Percentiles rank a stretch among this genome's conserved stretches.
These are phyloP conservation scores for Pleurotus pulmonarius DNA, from an alignment of 768 basidiomycete genomes.

Conservation along the genomic window DNA sequence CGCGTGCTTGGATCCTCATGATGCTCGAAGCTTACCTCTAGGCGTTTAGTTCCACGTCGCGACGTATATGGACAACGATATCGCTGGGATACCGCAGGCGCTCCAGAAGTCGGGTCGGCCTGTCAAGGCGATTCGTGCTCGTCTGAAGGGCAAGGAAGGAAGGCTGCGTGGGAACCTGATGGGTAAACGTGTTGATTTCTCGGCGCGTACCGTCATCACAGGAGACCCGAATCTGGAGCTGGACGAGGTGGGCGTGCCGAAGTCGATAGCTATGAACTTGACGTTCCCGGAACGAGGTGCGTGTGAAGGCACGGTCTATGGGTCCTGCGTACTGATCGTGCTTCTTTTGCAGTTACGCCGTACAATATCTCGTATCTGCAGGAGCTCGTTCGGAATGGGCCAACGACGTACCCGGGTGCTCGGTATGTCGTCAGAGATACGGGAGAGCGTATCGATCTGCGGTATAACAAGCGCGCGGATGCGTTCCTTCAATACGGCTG, in stretches of 20 bases:
- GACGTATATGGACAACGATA: slow-evolving; percentile 99
- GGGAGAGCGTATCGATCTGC: slow-evolving; percentile 93
- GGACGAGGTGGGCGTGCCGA: slow-evolving; percentile 96
- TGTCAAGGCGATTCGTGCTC: slow-evolving; percentile 96
- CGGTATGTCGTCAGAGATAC: slow-evolving; percentile 96
- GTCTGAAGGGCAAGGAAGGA: slow-evolving; percentile 98
- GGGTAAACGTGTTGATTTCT: slow-evolving; percentile 99
- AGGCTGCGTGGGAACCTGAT: slow-evolving; percentile 96
- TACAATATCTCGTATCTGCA: slow-evolving; percentile 95
- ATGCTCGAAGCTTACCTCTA: slow-evolving; percentile 7
- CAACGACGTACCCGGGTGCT: slow-evolving; percentile 92
- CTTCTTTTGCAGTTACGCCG: slow-evolving; percentile 69
- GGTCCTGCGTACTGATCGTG: slow-evolving; percentile 7
- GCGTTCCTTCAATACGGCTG: slow-evolving; percentile 96
- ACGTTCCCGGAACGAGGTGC: slow-evolving; percentile 95
- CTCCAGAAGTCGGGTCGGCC: slow-evolving; percentile 96
- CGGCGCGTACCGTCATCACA: slow-evolving; percentile 97
- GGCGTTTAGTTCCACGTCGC: slow-evolving; percentile 89
- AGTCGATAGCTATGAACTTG: slow-evolving; percentile 93
- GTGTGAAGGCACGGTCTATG: not conserved
- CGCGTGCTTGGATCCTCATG: slow-evolving; percentile 3
- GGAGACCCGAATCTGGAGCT: slow-evolving; percentile 96
- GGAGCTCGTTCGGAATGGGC: slow-evolving; percentile 92
- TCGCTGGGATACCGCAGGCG: slow-evolving; percentile 96
- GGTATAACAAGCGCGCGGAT: slow-evolving; percentile 94